Conservation (phyloP, 495 filamentous ascomycete genomes). For the Penicillium argentinense region DNA sequence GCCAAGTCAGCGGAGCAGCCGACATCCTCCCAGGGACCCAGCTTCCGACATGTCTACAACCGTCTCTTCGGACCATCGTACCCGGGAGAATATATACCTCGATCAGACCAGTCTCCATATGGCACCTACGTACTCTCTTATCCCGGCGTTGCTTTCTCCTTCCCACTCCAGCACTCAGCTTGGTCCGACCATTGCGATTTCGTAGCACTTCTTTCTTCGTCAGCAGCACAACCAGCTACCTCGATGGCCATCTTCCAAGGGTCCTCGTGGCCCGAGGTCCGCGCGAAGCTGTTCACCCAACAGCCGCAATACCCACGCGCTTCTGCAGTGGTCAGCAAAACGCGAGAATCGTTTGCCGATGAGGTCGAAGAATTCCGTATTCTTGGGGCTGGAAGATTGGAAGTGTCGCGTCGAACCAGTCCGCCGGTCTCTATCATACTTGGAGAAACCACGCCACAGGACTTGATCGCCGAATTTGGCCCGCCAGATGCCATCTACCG, state of each 20-base stretch:
- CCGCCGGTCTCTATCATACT: slow-evolving; percentile 66
- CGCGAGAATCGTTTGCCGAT: slow-evolving; percentile 65
- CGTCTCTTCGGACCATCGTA: slow-evolving; percentile 88
- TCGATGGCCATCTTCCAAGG: slow-evolving; percentile 89
- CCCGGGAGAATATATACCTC: slow-evolving; percentile 82
- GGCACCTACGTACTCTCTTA: slow-evolving; percentile 87
- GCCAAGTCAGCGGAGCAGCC: slow-evolving; percentile 44
- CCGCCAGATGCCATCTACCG: slow-evolving; percentile 94
- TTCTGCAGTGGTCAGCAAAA: slow-evolving; percentile 54
- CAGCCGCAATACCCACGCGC: slow-evolving; percentile 65
- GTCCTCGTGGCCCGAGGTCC: slow-evolving; percentile 81
- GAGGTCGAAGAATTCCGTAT: slow-evolving; percentile 81
- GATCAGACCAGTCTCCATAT: slow-evolving; percentile 49
- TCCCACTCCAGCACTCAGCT: slow-evolving; percentile 72
- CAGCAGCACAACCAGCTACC: slow-evolving; percentile 67
- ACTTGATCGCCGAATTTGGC: slow-evolving; percentile 84
- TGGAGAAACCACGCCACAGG: slow-evolving; percentile 83
- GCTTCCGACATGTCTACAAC: slow-evolving; percentile 89
- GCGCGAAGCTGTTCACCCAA: slow-evolving; percentile 72
- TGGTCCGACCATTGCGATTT: slow-evolving; percentile 83
- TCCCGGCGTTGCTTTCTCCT: slow-evolving; percentile 88
- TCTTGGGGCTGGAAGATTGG: slow-evolving; percentile 70
- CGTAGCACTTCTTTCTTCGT: slow-evolving; percentile 79
- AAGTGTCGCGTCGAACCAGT: slow-evolving; percentile 65
- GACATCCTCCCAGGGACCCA: slow-evolving; percentile 60